A percentile compares a stretch with the other conserved stretches of the same genome.
These are phyloP conservation scores for Suhomyces emberorum DNA, from an alignment of 805 yeast genomes.

Conservation along the genomic window DNA sequence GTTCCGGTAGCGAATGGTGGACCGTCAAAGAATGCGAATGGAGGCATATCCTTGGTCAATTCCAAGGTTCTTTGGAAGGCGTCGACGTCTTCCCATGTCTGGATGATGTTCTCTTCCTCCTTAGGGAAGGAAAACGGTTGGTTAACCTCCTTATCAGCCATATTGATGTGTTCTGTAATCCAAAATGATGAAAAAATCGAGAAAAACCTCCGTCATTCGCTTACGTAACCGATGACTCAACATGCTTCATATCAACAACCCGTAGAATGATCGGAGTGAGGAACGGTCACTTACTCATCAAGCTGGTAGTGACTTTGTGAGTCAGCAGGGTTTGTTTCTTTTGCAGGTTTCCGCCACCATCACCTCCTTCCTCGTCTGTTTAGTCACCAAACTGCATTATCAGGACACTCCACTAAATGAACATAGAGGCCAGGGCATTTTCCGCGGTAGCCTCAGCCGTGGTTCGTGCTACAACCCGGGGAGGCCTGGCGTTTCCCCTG, in stretches of 20 bases:
- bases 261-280: no score
- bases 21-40: conserved; percentile 94
- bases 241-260: neutral
- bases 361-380: no score
- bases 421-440: neutral
- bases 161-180: conserved; percentile 1
- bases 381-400: no score
- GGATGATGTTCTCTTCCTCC: conserved; percentile 82
- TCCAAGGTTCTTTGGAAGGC: conserved; percentile 90
- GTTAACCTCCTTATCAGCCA: conserved; percentile 12
- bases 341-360: neutral
- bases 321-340: no score
- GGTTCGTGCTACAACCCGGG: conserved; percentile 26
- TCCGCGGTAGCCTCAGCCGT: conserved; percentile 4
- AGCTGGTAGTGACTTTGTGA: no score
- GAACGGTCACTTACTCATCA: no score
- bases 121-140: conserved; percentile 67
- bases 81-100: conserved; percentile 83
- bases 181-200: neutral
- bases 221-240: conserved; percentile 2
- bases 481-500: no score
- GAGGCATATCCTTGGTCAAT: conserved; percentile 79
- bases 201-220: neutral
- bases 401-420: no score
- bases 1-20: conserved; percentile 99